phyloP scores from a whole-genome alignment of 148 eudicot species.

The Persicaria tinctoria region DNA sequence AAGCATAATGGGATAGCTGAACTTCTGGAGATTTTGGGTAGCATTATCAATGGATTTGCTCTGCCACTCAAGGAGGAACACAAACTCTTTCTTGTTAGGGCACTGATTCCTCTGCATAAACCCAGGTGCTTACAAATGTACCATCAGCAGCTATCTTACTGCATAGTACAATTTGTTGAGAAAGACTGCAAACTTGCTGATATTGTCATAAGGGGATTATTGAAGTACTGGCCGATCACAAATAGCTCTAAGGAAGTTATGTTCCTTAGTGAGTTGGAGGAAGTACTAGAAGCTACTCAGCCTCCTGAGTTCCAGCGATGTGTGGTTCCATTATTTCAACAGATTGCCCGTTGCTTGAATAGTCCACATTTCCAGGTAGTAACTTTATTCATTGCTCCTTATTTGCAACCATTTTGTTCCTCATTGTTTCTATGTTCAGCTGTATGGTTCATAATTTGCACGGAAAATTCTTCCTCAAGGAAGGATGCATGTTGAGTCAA shows the following conservation, averaged over 20 bases:
- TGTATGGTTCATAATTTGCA: background rate
- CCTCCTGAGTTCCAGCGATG: conserved; percentile 8
- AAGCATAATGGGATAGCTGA: conserved; percentile 9
- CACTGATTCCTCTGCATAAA: conserved; percentile 13
- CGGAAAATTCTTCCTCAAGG: background rate
- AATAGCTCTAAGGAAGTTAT: conserved; percentile 15
- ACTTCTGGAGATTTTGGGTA: conserved; percentile 15
- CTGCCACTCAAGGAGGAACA: conserved; percentile 18
- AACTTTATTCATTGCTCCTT: background rate
- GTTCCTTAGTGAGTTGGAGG: conserved; percentile 14
- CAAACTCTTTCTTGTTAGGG: conserved; percentile 9
- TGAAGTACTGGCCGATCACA: conserved; percentile 18
- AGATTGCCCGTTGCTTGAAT: conserved; percentile 12
- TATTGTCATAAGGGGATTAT: conserved; percentile 15
- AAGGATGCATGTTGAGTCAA: background rate
- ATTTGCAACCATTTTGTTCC: background rate
- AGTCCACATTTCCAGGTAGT: conserved; percentile 12
- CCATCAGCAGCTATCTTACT: conserved; percentile 15
- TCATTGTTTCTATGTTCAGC: background rate
- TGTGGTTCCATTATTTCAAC: conserved; percentile 13
- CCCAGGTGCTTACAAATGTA: conserved; percentile 14
- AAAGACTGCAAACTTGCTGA: conserved; percentile 13
- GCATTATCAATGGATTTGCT: conserved; percentile 15
- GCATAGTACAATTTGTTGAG: conserved; percentile 13
- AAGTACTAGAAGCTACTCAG: conserved; percentile 14